Conservation (phyloP, 306 rosid genomes). For the Albizia julibrissin region DNA sequence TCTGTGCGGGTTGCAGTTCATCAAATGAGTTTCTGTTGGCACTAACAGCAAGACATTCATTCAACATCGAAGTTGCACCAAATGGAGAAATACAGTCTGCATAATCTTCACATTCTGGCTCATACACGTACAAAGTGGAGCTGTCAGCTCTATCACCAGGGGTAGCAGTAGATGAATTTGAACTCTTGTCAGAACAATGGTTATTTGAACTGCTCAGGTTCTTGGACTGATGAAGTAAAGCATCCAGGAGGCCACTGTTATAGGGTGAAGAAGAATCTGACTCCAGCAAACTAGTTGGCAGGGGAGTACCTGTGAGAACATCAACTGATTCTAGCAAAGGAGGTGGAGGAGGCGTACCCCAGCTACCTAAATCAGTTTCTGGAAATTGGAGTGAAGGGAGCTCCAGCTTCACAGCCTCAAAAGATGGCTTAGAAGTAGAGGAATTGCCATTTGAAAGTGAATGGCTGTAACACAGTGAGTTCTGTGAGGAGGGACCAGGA, state of each 20-base stretch:
- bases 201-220: slow-evolving; percentile 55
- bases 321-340: slow-evolving; percentile 75
- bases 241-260: slow-evolving; percentile 88
- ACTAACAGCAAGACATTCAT: slow-evolving; percentile 59
- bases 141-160: slow-evolving; percentile 59
- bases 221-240: slow-evolving; percentile 71
- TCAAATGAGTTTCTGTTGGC: slow-evolving; percentile 67
- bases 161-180: slow-evolving; percentile 67
- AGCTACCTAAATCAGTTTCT: slow-evolving; percentile 80
- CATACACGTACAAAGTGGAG: slow-evolving; percentile 52
- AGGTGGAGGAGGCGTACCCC: slow-evolving; percentile 69
- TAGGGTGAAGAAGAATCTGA: slow-evolving; percentile 69
- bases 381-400: slow-evolving; percentile 99
- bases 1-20: slow-evolving; percentile 46
- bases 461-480: slow-evolving; percentile 63
- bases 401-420: slow-evolving; percentile 87
- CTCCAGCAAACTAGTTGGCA: slow-evolving; percentile 50
- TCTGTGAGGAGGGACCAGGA: slow-evolving; percentile 56
- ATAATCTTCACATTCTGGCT: slow-evolving; percentile 68
- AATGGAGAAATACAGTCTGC: slow-evolving; percentile 64
- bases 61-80: slow-evolving; percentile 63
- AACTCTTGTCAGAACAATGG: slow-evolving; percentile 64
- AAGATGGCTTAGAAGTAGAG: slow-evolving; percentile 83
- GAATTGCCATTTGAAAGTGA: slow-evolving; percentile 88
- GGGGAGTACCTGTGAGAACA: slow-evolving; percentile 67